phyloP scores from a whole-genome alignment of 352 stramenopile species.

The Pythium aristosporum region DNA sequence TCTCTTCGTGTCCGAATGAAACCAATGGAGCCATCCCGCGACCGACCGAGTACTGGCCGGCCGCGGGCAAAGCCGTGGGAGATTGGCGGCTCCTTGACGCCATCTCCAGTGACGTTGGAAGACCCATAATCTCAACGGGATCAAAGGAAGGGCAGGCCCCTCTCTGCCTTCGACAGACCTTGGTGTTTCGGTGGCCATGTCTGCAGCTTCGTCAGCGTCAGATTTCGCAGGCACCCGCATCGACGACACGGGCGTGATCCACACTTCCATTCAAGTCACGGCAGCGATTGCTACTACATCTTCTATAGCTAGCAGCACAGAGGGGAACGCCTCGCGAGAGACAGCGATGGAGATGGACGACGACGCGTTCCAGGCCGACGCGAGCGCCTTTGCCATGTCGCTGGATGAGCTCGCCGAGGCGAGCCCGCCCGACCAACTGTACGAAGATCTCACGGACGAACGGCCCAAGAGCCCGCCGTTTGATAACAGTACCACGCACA shows the following conservation, averaged over 20 bases:
- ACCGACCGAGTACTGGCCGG: background rate
- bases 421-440: conserved; percentile 19
- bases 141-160: background rate
- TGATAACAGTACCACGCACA: background rate
- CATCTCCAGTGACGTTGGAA: background rate
- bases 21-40: conserved; percentile 15
- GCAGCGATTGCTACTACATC: no score
- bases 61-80: background rate
- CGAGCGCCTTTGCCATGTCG: conserved; percentile 17
- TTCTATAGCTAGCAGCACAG: background rate
- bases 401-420: conserved; percentile 18
- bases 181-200: background rate
- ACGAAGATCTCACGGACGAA: conserved; percentile 14
- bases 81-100: background rate
- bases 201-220: background rate
- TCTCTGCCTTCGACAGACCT: no score
- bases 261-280: no score
- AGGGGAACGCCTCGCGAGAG: background rate
- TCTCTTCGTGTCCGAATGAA: conserved; percentile 16
- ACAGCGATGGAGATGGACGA: conserved; percentile 15
- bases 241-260: background rate
- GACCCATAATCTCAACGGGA: background rate
- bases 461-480: background rate
- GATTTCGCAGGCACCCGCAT: background rate
- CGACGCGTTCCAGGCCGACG: conserved; percentile 20